These are phyloP conservation scores for Phytopythium kandeliae DNA, from an alignment of 352 stramenopile species.

Conservation along the genomic window DNA sequence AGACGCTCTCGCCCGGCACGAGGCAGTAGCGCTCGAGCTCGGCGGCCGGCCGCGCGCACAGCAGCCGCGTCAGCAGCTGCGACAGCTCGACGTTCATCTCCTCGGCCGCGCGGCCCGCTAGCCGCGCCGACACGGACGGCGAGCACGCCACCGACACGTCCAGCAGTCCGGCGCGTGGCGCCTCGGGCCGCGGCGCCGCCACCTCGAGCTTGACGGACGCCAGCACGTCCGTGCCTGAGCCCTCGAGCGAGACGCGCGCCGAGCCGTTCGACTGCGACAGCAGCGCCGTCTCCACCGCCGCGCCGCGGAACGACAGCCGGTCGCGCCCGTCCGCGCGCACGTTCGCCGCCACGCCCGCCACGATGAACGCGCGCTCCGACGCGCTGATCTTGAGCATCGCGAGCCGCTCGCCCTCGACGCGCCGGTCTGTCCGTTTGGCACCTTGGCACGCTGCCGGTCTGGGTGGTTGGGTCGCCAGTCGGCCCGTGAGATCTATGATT, in stretches of 20 bases:
- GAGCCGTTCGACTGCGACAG: conserved; percentile 77
- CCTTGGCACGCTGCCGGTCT: too few relatives aligned
- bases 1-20: conserved; percentile 67
- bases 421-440: too few relatives aligned
- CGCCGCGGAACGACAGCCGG: conserved; percentile 54
- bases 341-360: conserved; percentile 59
- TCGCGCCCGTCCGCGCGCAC: conserved; percentile 64
- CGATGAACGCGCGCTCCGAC: conserved; percentile 74
- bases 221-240: conserved; percentile 64
- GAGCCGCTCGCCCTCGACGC: too few relatives aligned
- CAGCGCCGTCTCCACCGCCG: conserved; percentile 64
- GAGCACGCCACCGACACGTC: conserved; percentile 53
- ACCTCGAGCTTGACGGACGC: conserved; percentile 79
- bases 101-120: conserved; percentile 58
- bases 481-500: too few relatives aligned
- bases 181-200: conserved; percentile 31
- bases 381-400: conserved; percentile 78
- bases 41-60: conserved; percentile 42
- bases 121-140: conserved; percentile 69
- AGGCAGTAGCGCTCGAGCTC: conserved; percentile 63
- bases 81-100: conserved; percentile 78
- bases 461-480: too few relatives aligned
- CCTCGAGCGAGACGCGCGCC: conserved; percentile 57
- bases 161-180: conserved; percentile 46
- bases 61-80: conserved; percentile 66